phyloP scores from a whole-genome alignment of 768 basidiomycete genomes.

The Boletus eberwhitei region DNA sequence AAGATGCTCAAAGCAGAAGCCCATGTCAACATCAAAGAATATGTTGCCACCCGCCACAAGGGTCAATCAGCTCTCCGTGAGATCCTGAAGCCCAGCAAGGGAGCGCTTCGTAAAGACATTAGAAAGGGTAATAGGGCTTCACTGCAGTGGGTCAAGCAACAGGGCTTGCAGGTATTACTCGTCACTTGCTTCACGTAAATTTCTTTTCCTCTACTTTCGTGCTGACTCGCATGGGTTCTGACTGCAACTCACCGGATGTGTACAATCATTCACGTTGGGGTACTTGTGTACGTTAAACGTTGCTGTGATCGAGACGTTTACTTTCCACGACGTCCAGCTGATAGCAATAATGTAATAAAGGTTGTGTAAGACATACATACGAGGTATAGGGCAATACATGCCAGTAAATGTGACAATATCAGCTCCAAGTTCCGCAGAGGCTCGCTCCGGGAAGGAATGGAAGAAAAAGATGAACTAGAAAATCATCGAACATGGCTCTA shows the following conservation, averaged over 20 bases:
- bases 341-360: slow-evolving; percentile 3
- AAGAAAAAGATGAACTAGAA: neutral
- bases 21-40: slow-evolving; percentile 72
- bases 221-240: neutral
- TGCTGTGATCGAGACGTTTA: neutral
- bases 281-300: neutral
- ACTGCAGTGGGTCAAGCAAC: slow-evolving; percentile 58
- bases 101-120: slow-evolving; percentile 60
- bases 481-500: neutral
- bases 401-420: slow-evolving; percentile 7
- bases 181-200: slow-evolving; percentile 45
- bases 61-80: slow-evolving; percentile 59
- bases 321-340: neutral
- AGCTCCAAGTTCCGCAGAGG: neutral
- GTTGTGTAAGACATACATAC: slow-evolving; percentile 2
- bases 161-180: slow-evolving; percentile 61
- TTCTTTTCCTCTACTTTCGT: neutral
- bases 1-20: slow-evolving; percentile 60
- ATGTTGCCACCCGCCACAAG: slow-evolving; percentile 60
- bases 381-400: slow-evolving; percentile 22
- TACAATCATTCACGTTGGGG: neutral
- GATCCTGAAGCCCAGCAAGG: slow-evolving; percentile 61
- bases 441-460: slow-evolving; percentile 7
- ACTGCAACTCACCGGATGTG: neutral
- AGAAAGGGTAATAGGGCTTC: slow-evolving; percentile 46